Conservation (phyloP, 768 basidiomycete genomes). For the Boletellus ananiceps region DNA sequence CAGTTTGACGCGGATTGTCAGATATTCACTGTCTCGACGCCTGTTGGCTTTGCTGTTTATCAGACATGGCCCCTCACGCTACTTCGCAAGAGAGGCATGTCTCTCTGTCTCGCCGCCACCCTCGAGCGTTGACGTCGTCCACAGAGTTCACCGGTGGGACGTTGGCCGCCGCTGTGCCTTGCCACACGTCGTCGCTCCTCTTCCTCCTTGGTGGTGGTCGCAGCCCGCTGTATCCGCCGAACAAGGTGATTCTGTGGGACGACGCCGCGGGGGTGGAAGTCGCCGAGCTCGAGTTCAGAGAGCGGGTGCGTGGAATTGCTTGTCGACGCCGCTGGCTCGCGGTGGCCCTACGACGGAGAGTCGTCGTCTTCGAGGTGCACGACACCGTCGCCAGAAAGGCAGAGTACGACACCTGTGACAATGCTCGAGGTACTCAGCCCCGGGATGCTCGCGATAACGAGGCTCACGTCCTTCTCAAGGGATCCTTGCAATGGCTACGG, state of each 20-base stretch:
- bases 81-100: slow-evolving; percentile 74
- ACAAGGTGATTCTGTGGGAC: slow-evolving; percentile 91
- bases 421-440: slow-evolving; percentile 57
- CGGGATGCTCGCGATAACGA: slow-evolving; percentile 1
- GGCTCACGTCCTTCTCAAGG: slow-evolving; percentile 41
- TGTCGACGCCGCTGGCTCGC: slow-evolving; percentile 83
- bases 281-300: slow-evolving; percentile 86
- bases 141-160: slow-evolving; percentile 78
- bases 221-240: slow-evolving; percentile 85
- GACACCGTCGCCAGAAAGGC: slow-evolving; percentile 57
- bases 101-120: neutral
- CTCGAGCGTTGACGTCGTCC: slow-evolving; percentile 15
- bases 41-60: slow-evolving; percentile 81
- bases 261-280: slow-evolving; percentile 72
- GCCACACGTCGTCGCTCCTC: slow-evolving; percentile 77
- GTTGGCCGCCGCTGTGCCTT: slow-evolving; percentile 66
- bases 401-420: slow-evolving; percentile 88
- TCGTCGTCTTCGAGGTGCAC: slow-evolving; percentile 72
- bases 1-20: slow-evolving; percentile 75
- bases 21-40: slow-evolving; percentile 78
- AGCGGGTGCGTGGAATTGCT: slow-evolving; percentile 72
- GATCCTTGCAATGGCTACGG: slow-evolving; percentile 75
- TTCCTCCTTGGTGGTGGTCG: slow-evolving; percentile 86
- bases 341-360: slow-evolving; percentile 72
- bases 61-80: slow-evolving; percentile 70